Evolutionary conservation across 2,329 filamentous ascomycete species (phyloP).

Genomic region (Incumbomyces lentus): DNA sequence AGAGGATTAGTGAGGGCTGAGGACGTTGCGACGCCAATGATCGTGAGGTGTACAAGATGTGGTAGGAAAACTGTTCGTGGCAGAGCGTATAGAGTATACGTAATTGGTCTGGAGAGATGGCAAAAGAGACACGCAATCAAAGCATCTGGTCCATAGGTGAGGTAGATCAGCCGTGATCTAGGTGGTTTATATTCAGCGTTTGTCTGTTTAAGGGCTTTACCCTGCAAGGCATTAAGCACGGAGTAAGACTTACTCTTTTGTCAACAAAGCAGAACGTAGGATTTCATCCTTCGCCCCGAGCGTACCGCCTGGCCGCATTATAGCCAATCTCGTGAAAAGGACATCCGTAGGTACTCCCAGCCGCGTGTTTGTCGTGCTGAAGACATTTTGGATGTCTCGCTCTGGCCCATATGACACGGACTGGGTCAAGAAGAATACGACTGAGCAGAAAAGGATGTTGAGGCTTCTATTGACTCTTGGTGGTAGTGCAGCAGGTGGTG

Average conservation of each 20-base stretch:
- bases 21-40: constrained; percentile 65
- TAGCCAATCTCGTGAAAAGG: constrained; percentile 63
- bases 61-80: constrained; percentile 57
- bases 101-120: constrained; percentile 53
- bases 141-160: constrained; percentile 67
- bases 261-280: constrained; percentile 59
- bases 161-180: constrained; percentile 56
- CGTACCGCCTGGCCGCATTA: constrained; percentile 29
- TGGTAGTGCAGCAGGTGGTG: constrained; percentile 29
- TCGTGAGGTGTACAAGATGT: constrained; percentile 68
- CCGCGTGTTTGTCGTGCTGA: constrained; percentile 64
- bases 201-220: background rate
- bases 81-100: constrained; percentile 72
- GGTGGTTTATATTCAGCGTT: background rate
- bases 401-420: constrained; percentile 32
- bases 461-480: constrained; percentile 28
- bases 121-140: constrained; percentile 76
- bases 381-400: constrained; percentile 57
- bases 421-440: constrained; percentile 45
- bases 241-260: constrained; percentile 50
- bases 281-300: constrained; percentile 48
- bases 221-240: too few relatives aligned
- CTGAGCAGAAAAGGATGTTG: constrained; percentile 44
- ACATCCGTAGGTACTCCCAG: constrained; percentile 78
- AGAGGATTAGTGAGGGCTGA: constrained; percentile 52